A percentile compares a stretch with the other conserved stretches of the same genome.
These are phyloP conservation scores for Ceratocystis variospora DNA, from an alignment of 2,329 filamentous ascomycete species.

Conservation along the genomic window DNA sequence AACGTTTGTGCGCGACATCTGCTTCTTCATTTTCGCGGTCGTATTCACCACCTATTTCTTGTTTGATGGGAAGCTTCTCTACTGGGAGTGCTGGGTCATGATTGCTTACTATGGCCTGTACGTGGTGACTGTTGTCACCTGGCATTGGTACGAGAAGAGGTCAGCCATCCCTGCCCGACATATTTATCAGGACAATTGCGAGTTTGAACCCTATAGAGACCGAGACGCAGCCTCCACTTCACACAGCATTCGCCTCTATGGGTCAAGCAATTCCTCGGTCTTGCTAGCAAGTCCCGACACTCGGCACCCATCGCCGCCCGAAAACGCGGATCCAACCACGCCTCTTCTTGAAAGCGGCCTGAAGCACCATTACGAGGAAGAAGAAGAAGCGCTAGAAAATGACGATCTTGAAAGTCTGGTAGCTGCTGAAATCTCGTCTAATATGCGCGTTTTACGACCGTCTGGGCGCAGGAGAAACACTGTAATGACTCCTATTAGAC, in stretches of 20 bases:
- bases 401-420: conserved; percentile 49
- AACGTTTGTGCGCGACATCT: conserved; percentile 81
- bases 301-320: conserved; percentile 1
- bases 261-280: conserved; percentile 2
- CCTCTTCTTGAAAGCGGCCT: conserved; percentile 32
- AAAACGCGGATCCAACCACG: conserved; percentile 15
- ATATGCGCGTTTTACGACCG: conserved; percentile 75
- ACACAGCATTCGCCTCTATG: conserved; percentile 13
- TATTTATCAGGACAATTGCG: neutral
- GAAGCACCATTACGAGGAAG: conserved; percentile 23
- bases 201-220: conserved; percentile 47
- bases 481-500: conserved; percentile 64
- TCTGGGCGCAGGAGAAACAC: conserved; percentile 52
- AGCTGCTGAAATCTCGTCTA: conserved; percentile 74
- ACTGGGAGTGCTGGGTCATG: conserved; percentile 88
- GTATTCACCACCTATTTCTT: conserved; percentile 78
- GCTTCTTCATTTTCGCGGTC: conserved; percentile 80
- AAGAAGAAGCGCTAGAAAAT: conserved; percentile 30
- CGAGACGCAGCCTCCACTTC: conserved; percentile 28
- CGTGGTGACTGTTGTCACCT: conserved; percentile 71
- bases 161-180: neutral
- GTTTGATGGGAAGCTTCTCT: conserved; percentile 64
- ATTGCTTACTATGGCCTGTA: conserved; percentile 85
- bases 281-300: neutral
- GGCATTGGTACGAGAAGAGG: conserved; percentile 54